Conservation (phyloP, 2,329 filamentous ascomycete species). For the Dothiorella sarmentorum region DNA sequence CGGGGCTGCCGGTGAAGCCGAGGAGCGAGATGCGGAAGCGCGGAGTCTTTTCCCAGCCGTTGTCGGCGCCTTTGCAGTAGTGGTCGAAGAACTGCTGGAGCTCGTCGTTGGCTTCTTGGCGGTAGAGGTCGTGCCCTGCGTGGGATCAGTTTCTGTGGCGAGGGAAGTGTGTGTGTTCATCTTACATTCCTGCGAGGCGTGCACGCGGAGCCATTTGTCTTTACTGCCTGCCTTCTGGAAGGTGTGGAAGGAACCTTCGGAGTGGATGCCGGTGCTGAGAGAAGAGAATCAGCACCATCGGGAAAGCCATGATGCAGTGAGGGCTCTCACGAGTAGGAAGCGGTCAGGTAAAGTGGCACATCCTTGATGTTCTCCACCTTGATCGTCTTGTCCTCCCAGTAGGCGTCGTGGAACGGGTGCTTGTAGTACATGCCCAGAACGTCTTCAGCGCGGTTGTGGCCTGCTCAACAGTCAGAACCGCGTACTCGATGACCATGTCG, state of each 20-base stretch:
- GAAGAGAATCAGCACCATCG: not conserved
- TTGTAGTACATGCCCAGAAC: conserved; percentile 20
- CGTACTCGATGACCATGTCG: too few species aligned
- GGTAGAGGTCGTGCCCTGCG: conserved; percentile 11
- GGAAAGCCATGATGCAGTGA: too few species aligned
- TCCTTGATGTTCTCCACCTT: conserved; percentile 21
- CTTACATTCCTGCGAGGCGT: conserved; percentile 5
- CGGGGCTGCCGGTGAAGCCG: conserved; percentile 20
- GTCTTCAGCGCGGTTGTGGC: conserved; percentile 19
- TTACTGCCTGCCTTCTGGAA: conserved; percentile 19
- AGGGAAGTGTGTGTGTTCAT: too few species aligned
- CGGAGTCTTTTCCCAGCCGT: conserved; percentile 50
- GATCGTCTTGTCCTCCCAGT: conserved; percentile 21
- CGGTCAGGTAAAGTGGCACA: conserved; percentile 22
- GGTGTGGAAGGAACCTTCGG: conserved; percentile 22
- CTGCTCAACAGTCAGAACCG: conserved; percentile 8
- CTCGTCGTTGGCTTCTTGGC: conserved; percentile 21
- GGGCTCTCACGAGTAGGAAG: conserved; percentile 19
- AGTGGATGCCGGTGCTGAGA: conserved; percentile 19
- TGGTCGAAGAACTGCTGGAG: conserved; percentile 43
- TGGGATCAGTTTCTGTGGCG: not conserved
- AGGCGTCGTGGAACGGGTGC: not conserved
- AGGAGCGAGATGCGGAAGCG: conserved; percentile 43
- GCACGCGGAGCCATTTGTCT: conserved; percentile 23
- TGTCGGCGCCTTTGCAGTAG: conserved; percentile 44